Evolutionary conservation across 306 rosid genomes (phyloP), one percentile per base, ranked within the genome.

Genomic region (Dalbergia cultrata): DNA sequence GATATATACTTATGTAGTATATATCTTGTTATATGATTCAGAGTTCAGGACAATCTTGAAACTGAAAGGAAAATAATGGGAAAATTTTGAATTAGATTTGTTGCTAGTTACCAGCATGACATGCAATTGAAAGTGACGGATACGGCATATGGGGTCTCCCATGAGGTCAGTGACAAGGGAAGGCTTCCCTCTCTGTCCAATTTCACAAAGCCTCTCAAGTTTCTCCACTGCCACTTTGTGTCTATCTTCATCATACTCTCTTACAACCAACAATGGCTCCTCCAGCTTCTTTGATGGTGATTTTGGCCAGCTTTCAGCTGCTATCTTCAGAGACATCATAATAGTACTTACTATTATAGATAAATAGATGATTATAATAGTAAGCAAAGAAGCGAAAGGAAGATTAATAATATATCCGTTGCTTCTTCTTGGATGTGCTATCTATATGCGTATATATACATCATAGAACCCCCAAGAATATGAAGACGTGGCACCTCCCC

Each of bases 141-240:
- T 87, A 37, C 97, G 89, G 81, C 97, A 89, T 10, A 90, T 75
- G 43, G 99, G 99, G 74, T 95, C 99, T 1, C 99, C 99, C 90
- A 95, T 78, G 61, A 89, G 88, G 77, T 95, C 97, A 73, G 97
- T 89, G 78, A 91, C 88, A 86, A 95, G 97, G n/a, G 92, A 85
- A 63, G 95, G 86, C 67, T 89, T 91, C 13, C 90, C 94, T 34
- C 70, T 81, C 77, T 87, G 91, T 41, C 95, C 97, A 74, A 87
- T 75, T 63, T 95, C 99, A 77, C 97, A 93, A 56, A 82, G 84
- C 71, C 82, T 85, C 90, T 93, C 97, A 77, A 95, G 78, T 87
- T 91, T 90, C 87, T 90, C 99, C 68, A 92, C 92, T 71, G 78
- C 89, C 35, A 37, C 82, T 72, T 86, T 90, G 76, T 95, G 94